Evolutionary conservation across 1,284 basidiomycete genomes (phyloP).

Genomic region (Cryptococcus neoformans): DNA sequence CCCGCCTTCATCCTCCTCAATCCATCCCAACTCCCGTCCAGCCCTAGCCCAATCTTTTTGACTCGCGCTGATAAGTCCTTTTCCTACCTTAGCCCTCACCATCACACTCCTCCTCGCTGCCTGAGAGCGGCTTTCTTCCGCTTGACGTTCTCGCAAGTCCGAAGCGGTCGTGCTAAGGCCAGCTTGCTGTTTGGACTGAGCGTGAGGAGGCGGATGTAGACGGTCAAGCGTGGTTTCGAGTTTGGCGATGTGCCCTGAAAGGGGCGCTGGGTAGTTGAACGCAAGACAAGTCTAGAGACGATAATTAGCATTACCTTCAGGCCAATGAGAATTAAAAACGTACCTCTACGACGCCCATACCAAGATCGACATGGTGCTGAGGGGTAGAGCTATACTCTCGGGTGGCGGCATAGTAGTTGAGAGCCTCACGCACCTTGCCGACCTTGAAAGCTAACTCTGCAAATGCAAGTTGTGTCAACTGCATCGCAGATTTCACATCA

Average conservation of each 20-base stretch:
- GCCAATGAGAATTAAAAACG: too few species aligned
- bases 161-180: conserved; percentile 29
- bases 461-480: conserved; percentile 44
- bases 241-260: conserved; percentile 39
- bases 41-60: conserved; percentile 24
- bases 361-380: conserved; percentile 39
- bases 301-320: too few species aligned
- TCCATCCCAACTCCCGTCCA: conserved; percentile 26
- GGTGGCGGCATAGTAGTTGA: conserved; percentile 27
- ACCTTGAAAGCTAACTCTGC: conserved; percentile 34
- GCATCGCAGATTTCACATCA: conserved; percentile 9
- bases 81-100: conserved; percentile 31
- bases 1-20: conserved; percentile 36
- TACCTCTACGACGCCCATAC: conserved; percentile 36
- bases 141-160: conserved; percentile 32
- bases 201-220: conserved; percentile 23
- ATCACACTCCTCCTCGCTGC: conserved; percentile 22
- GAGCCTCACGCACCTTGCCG: conserved; percentile 24
- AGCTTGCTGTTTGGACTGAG: conserved; percentile 1
- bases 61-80: conserved; percentile 26
- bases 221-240: conserved; percentile 38
- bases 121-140: conserved; percentile 19
- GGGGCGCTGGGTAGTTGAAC: conserved; percentile 29
- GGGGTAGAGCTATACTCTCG: conserved; percentile 37
- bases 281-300: conserved; percentile 24